A percentile compares a stretch with the other conserved stretches of the same genome.
These are phyloP conservation scores for Stephanodiscus triporus DNA, from an alignment of 108 stramenopile species.

Conservation along the genomic window DNA sequence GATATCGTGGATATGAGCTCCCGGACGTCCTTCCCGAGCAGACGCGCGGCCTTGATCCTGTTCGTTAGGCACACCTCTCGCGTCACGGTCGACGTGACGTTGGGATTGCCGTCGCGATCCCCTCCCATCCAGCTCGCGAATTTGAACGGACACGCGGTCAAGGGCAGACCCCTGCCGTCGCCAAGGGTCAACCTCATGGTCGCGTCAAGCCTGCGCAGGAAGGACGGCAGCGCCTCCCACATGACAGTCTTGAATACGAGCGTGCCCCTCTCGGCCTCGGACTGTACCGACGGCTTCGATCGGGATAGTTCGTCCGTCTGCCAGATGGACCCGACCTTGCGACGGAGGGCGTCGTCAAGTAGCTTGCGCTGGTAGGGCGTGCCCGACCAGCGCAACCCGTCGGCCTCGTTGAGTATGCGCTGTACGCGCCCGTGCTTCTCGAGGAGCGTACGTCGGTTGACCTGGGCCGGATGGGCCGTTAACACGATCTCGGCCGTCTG, in stretches of 20 bases:
- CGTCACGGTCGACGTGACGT: conserved; percentile 92
- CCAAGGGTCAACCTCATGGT: conserved; percentile 67
- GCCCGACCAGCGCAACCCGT: conserved; percentile 48
- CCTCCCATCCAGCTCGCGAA: conserved; percentile 99
- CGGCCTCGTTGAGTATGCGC: conserved; percentile 71
- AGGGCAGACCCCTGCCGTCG: conserved; percentile 63
- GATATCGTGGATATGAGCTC: conserved; percentile 64
- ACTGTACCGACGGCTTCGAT: conserved; percentile 89
- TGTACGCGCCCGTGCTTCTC: conserved; percentile 81
- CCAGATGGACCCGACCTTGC: conserved; percentile 85
- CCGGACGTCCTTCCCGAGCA: conserved; percentile 76
- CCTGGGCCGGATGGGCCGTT: conserved; percentile 98
- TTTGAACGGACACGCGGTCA: conserved; percentile 81
- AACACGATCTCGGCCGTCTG: conserved; percentile 94
- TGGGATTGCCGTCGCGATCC: conserved; percentile 98
- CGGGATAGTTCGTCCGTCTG: conserved; percentile 90
- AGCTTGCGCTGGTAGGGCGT: conserved; percentile 54
- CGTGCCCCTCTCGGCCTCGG: conserved; percentile 92
- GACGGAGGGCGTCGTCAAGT: conserved; percentile 67
- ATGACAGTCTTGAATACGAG: conserved; percentile 94
- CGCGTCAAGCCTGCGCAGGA: conserved; percentile 89
- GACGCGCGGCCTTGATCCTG: conserved; percentile 82
- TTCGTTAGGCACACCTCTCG: conserved; percentile 82
- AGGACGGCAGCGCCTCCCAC: conserved; percentile 92
- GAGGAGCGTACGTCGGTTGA: conserved; percentile 93